phyloP scores from a whole-genome alignment of 2,329 filamentous ascomycete species.

The Apiospora malaysiana region DNA sequence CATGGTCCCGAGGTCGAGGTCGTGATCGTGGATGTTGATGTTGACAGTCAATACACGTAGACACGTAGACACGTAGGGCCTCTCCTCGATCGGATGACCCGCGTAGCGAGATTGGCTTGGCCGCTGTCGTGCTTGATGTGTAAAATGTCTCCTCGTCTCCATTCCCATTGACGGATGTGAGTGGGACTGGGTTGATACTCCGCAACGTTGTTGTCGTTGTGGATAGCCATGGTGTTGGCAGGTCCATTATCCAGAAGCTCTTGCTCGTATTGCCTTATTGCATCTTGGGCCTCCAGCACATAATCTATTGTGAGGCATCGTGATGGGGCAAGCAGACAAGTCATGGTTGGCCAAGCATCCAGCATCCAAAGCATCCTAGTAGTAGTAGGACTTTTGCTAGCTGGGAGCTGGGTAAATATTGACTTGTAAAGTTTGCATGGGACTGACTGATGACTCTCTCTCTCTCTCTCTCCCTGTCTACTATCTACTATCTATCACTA shows the following conservation, averaged over 20 bases:
- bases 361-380: neutral
- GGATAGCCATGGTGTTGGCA: conserved; percentile 12
- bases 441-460: too few relatives aligned
- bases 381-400: neutral
- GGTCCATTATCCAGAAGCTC: neutral
- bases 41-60: neutral
- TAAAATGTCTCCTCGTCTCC: neutral
- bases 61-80: neutral
- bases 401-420: conserved; percentile 9
- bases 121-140: conserved; percentile 13
- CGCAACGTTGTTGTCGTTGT: conserved; percentile 14
- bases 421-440: neutral
- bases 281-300: neutral
- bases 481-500: too few relatives aligned
- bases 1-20: too few relatives aligned
- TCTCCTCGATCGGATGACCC: neutral
- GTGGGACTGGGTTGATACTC: neutral
- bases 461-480: too few relatives aligned
- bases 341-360: neutral
- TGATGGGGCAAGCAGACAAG: neutral
- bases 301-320: neutral
- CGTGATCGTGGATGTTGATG: neutral
- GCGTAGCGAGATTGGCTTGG: conserved; percentile 5
- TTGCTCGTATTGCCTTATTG: conserved; percentile 12
- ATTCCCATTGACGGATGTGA: neutral